Conservation (phyloP, 1,284 basidiomycete genomes). For the Microbotryum saponariae region DNA sequence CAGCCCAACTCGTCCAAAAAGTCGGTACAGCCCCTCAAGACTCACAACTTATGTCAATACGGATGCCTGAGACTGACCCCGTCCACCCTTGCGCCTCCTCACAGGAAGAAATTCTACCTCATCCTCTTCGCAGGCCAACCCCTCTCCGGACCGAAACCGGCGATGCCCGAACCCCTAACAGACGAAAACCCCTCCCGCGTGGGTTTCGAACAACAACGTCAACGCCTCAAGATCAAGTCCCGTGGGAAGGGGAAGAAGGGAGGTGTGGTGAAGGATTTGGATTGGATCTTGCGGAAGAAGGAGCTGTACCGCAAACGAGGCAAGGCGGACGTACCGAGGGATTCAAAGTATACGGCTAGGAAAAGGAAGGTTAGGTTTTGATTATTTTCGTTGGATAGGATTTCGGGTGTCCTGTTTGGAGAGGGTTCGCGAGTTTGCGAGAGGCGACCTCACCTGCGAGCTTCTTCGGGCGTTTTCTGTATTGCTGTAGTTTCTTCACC, state of each 20-base stretch:
- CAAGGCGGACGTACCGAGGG: constrained; percentile 44
- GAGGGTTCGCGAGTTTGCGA: too few species aligned
- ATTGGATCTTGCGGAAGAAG: constrained; percentile 53
- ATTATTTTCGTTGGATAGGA: too few species aligned
- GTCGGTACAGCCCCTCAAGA: constrained; percentile 43
- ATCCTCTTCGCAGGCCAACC: constrained; percentile 68
- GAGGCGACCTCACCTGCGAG: too few species aligned
- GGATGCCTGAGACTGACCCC: too few species aligned
- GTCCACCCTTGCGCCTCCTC: too few species aligned
- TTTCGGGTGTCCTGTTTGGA: too few species aligned
- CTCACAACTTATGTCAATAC: too few species aligned
- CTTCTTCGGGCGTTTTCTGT: too few species aligned
- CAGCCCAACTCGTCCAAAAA: constrained; percentile 77
- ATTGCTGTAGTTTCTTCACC: too few species aligned
- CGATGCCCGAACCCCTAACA: constrained; percentile 34
- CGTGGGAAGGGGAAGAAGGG: constrained; percentile 20
- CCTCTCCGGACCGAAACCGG: constrained; percentile 20
- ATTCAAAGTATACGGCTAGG: constrained; percentile 30
- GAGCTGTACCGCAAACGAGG: constrained; percentile 50
- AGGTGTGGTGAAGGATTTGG: constrained; percentile 39
- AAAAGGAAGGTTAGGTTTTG: too few species aligned
- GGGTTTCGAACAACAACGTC: constrained; percentile 57
- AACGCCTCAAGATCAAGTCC: constrained; percentile 21
- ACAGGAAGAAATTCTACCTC: constrained; percentile 70
- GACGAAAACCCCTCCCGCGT: constrained; percentile 46